A percentile compares a stretch with the other conserved stretches of the same genome.
phyloP scores from a whole-genome alignment of 345 rosid species.

The Salix caprea region DNA sequence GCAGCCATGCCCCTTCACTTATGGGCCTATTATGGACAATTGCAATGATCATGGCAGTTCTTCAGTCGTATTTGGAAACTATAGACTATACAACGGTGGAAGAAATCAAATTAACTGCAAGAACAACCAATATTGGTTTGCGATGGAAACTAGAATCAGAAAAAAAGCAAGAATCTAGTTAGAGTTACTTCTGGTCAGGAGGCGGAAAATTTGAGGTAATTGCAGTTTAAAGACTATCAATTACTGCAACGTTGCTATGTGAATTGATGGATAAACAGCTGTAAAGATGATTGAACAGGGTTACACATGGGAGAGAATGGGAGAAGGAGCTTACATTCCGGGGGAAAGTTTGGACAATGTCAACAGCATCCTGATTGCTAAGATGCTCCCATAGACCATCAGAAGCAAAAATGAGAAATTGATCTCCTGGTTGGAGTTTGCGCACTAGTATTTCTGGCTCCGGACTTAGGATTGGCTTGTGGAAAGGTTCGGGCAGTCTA shows the following conservation, averaged over 20 bases:
- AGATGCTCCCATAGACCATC: constrained; percentile 94
- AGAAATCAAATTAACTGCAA: too few relatives aligned
- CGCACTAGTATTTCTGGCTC: constrained; percentile 61
- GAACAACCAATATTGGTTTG: not conserved
- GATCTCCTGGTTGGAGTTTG: constrained; percentile 53
- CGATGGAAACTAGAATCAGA: not conserved
- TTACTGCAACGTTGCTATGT: not conserved
- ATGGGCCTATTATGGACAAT: too few relatives aligned
- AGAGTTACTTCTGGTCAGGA: not conserved
- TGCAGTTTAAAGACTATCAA: too few relatives aligned
- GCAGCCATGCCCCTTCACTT: not conserved
- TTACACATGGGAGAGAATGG: not conserved
- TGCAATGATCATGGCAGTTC: not conserved
- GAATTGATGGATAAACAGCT: not conserved
- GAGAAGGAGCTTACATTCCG: constrained; percentile 40
- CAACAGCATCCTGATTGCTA: constrained; percentile 61
- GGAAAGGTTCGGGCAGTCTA: constrained; percentile 49
- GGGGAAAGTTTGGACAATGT: constrained; percentile 49
- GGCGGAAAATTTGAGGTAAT: not conserved
- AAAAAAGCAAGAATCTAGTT: not conserved
- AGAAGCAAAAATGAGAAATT: constrained; percentile 72
- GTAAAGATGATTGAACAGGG: not conserved
- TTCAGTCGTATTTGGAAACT: too few relatives aligned
- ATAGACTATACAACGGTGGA: not conserved
- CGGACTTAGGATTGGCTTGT: constrained; percentile 59